These are phyloP conservation scores for Metschnikowia matae DNA, from an alignment of 805 yeast species.

Conservation along the genomic window DNA sequence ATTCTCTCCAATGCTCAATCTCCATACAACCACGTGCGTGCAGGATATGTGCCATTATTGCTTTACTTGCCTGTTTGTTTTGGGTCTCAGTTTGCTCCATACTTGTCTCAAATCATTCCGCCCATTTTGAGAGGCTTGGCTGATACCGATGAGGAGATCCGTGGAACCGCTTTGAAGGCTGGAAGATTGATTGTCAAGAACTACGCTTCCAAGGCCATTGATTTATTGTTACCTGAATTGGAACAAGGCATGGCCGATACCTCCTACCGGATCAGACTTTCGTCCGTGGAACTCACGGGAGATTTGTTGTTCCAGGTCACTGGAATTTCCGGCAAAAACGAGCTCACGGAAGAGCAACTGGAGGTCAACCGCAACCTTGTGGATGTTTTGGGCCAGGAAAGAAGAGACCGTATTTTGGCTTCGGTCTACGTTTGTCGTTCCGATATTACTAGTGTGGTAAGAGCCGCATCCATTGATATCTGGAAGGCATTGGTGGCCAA, in stretches of 20 bases:
- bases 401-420: constrained; percentile 82
- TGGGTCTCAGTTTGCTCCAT: constrained; percentile 88
- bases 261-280: constrained; percentile 81
- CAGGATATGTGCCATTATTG: constrained; percentile 87
- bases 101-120: constrained; percentile 80
- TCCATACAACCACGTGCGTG: constrained; percentile 69
- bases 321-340: constrained; percentile 79
- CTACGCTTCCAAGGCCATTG: constrained; percentile 90
- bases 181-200: constrained; percentile 89
- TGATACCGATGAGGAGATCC: constrained; percentile 77
- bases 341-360: constrained; percentile 53
- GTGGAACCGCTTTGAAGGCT: constrained; percentile 86
- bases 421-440: constrained; percentile 92
- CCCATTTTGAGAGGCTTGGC: constrained; percentile 90
- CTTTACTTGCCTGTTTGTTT: constrained; percentile 91
- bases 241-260: constrained; percentile 83
- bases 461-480: constrained; percentile 85
- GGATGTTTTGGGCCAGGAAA: constrained; percentile 78
- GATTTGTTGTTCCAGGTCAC: constrained; percentile 91
- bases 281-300: constrained; percentile 93
- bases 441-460: constrained; percentile 81
- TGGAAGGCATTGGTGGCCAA: constrained; percentile 97
- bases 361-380: constrained; percentile 58
- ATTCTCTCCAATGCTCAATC: constrained; percentile 69
- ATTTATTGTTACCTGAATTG: constrained; percentile 86